Percentiles rank a stretch among this genome's conserved stretches.
Evolutionary conservation across 768 basidiomycete genomes (phyloP).

Genomic region (Termitomyces sp.): DNA sequence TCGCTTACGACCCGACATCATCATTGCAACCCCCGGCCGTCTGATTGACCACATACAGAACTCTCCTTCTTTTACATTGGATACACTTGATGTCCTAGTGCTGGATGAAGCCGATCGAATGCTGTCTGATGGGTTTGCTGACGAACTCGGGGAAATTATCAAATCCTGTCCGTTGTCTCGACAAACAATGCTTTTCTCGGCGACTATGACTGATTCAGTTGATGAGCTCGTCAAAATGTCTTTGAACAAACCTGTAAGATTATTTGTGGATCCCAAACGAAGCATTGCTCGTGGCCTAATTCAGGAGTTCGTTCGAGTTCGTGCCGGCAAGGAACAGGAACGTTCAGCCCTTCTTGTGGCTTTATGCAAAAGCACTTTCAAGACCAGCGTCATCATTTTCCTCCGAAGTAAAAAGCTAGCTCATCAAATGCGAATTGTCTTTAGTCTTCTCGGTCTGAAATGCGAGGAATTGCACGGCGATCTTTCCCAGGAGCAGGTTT

Average conservation of each 20-base stretch:
- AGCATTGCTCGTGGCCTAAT: slow-evolving; percentile 79
- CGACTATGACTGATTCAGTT: slow-evolving; percentile 97
- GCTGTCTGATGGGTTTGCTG: slow-evolving; percentile 92
- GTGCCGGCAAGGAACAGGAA: slow-evolving; percentile 72
- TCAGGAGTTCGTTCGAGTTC: slow-evolving; percentile 94
- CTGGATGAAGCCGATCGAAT: slow-evolving; percentile 98
- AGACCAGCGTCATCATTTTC: slow-evolving; percentile 82
- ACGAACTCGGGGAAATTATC: slow-evolving; percentile 92
- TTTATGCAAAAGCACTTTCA: slow-evolving; percentile 87
- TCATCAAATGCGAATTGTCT: slow-evolving; percentile 94
- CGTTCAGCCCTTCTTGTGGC: slow-evolving; percentile 73
- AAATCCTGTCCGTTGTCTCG: slow-evolving; percentile 81
- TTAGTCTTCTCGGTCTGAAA: slow-evolving; percentile 82
- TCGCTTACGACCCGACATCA: slow-evolving; percentile 84
- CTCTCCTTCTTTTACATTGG: slow-evolving; percentile 88
- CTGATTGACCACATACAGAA: slow-evolving; percentile 97
- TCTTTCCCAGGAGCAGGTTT: slow-evolving; percentile 90
- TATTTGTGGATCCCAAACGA: slow-evolving; percentile 94
- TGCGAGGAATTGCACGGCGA: slow-evolving; percentile 94
- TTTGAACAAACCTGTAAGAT: slow-evolving; percentile 84
- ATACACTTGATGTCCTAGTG: slow-evolving; percentile 88
- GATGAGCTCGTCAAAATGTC: slow-evolving; percentile 92
- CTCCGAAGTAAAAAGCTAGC: slow-evolving; percentile 95
- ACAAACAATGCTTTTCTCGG: slow-evolving; percentile 98
- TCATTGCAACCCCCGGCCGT: slow-evolving; percentile 96